Percentiles rank a stretch among this genome's conserved stretches.
Evolutionary conservation across 1,284 basidiomycete species (phyloP).

Genomic region (Takashimella tepidaria): DNA sequence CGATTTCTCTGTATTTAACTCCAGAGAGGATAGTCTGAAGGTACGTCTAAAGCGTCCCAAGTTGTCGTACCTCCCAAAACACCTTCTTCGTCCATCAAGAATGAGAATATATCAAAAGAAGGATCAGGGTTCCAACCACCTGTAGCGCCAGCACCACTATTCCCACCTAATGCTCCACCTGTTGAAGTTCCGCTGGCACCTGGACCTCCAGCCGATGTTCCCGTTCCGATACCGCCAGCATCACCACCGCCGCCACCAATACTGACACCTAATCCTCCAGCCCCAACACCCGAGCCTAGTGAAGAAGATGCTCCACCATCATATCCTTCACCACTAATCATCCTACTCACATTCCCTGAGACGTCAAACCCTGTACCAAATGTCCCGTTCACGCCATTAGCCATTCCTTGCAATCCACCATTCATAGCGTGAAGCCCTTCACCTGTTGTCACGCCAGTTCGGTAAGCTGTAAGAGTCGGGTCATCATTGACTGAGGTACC

Average conservation of each 20-base stretch:
- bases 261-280: not conserved
- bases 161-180: not conserved
- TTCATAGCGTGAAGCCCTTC: not conserved
- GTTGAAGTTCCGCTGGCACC: not conserved
- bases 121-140: conserved; percentile 8
- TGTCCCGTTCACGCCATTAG: not conserved
- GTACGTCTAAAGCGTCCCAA: conserved; percentile 38
- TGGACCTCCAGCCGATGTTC: not conserved
- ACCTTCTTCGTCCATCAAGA: conserved; percentile 45
- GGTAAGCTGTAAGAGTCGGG: not conserved
- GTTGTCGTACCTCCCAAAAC: conserved; percentile 21
- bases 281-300: not conserved
- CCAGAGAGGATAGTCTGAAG: conserved; percentile 40
- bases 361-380: not conserved
- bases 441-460: not conserved
- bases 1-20: conserved; percentile 15
- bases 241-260: too few species aligned
- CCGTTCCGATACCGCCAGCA: not conserved
- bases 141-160: not conserved
- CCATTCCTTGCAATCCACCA: not conserved
- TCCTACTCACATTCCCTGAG: not conserved
- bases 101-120: conserved; percentile 41
- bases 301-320: not conserved
- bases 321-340: not conserved
- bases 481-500: too few species aligned